These are phyloP conservation scores for Mycena haematopus DNA, from an alignment of 768 basidiomycete genomes.

Conservation along the genomic window DNA sequence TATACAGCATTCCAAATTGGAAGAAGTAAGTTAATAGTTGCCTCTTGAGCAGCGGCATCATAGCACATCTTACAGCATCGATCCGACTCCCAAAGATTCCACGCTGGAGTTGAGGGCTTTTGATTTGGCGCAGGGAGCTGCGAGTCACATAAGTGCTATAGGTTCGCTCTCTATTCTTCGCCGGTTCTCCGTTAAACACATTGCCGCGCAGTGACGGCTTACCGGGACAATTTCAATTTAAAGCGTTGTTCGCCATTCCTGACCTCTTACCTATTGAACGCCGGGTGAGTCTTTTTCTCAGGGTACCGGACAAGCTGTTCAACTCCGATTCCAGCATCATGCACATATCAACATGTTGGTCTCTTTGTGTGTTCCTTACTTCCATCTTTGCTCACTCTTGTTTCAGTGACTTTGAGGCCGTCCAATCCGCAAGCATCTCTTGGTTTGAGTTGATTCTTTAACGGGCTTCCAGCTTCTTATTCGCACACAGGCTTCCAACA, in stretches of 20 bases:
- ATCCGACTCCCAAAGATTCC: slow-evolving; percentile 52
- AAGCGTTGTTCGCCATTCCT: slow-evolving; percentile 68
- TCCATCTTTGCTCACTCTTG: slow-evolving; percentile 26
- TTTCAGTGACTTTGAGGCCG: slow-evolving; percentile 72
- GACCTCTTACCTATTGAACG: slow-evolving; percentile 71
- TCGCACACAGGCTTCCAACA: slow-evolving; percentile 50
- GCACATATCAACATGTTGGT: slow-evolving; percentile 76
- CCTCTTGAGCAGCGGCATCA: slow-evolving; percentile 11
- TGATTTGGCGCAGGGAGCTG: slow-evolving; percentile 77
- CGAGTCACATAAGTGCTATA: slow-evolving; percentile 70
- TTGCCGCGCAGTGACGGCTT: slow-evolving; percentile 56
- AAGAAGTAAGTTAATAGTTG: slow-evolving; percentile 53
- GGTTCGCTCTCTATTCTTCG: slow-evolving; percentile 42
- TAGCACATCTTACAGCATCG: slow-evolving; percentile 40
- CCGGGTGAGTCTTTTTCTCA: slow-evolving; percentile 59
- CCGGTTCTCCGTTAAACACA: slow-evolving; percentile 5
- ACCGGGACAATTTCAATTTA: slow-evolving; percentile 66
- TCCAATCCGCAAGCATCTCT: slow-evolving; percentile 72
- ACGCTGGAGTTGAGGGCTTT: slow-evolving; percentile 68
- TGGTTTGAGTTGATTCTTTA: slow-evolving; percentile 38
- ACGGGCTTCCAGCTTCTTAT: not conserved
- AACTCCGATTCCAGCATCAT: slow-evolving; percentile 60
- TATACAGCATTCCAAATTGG: slow-evolving; percentile 72
- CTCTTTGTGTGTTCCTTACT: slow-evolving; percentile 18
- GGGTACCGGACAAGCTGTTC: slow-evolving; percentile 23